Evolutionary conservation across 495 filamentous ascomycete genomes (phyloP).

Genomic region (Penicillium chermesinum): DNA sequence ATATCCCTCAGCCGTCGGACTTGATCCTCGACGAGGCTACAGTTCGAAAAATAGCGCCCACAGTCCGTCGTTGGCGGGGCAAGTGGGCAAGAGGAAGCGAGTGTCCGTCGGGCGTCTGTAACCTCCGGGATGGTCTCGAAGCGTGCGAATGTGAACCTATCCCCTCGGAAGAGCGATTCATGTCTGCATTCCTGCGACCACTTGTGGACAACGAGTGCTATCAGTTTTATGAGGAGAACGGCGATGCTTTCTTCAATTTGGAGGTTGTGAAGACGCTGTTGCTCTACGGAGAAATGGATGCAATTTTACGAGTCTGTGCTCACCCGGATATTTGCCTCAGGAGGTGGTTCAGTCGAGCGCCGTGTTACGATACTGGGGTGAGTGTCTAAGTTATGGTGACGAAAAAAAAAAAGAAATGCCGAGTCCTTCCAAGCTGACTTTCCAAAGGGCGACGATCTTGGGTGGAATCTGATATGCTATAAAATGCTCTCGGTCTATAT

Average conservation of each 20-base stretch:
- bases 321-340: neutral
- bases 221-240: neutral
- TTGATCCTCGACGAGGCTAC: neutral
- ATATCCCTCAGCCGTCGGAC: neutral
- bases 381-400: neutral
- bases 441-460: neutral
- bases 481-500: neutral
- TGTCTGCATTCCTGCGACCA: neutral
- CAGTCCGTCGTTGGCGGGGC: neutral
- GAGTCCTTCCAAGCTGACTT: neutral
- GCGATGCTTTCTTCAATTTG: neutral
- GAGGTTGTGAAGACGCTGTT: slow-evolving; percentile 3
- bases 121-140: neutral
- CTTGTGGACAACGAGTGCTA: neutral
- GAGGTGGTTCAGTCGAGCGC: neutral
- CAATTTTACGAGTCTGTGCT: neutral
- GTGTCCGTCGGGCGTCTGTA: no score
- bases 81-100: no score
- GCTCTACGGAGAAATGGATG: neutral
- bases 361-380: neutral
- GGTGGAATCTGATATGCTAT: neutral
- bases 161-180: neutral
- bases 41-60: neutral
- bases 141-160: neutral
- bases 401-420: neutral